These are phyloP conservation scores for Leccinum subrobustum DNA, from an alignment of 1,284 basidiomycete species.

Conservation along the genomic window DNA sequence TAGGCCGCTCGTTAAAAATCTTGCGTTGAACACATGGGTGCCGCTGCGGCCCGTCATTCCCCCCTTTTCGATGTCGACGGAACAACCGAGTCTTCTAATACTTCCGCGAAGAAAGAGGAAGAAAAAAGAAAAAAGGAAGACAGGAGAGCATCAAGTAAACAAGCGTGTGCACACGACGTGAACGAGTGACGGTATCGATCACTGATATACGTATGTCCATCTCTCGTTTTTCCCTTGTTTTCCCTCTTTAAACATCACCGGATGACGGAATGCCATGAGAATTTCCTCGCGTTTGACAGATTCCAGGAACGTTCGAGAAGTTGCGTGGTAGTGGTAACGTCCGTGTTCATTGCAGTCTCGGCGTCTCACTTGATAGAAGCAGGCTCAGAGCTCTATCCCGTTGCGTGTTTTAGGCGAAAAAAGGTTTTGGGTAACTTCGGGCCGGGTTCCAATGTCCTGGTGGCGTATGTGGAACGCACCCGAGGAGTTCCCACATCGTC, in stretches of 20 bases:
- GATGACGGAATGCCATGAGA: slow-evolving; percentile 25
- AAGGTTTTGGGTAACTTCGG: slow-evolving; percentile 6
- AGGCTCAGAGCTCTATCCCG: background rate
- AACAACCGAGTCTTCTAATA: slow-evolving; percentile 8
- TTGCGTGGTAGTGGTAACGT: background rate
- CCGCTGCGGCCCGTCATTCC: background rate
- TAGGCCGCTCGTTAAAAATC: background rate
- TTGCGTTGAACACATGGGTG: background rate
- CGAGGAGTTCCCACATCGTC: background rate
- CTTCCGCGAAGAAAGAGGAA: slow-evolving; percentile 2
- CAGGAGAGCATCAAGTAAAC: background rate
- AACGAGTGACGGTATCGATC: slow-evolving; percentile 6
- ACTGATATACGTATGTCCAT: slow-evolving; percentile 16
- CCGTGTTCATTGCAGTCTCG: slow-evolving; percentile 2
- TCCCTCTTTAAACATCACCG: background rate
- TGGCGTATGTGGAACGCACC: background rate
- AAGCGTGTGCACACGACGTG: background rate
- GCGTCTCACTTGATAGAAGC: background rate
- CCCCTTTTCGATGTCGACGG: background rate
- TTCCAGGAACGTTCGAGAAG: slow-evolving; percentile 11
- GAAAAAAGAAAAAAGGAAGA: background rate
- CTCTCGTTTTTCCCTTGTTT: background rate
- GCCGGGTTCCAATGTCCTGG: slow-evolving; percentile 4
- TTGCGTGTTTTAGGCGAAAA: background rate
- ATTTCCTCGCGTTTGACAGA: background rate